Percentiles rank a stretch among this genome's conserved stretches.
phyloP scores from a whole-genome alignment of 345 rosid species.

The Microthlaspi erraticum region DNA sequence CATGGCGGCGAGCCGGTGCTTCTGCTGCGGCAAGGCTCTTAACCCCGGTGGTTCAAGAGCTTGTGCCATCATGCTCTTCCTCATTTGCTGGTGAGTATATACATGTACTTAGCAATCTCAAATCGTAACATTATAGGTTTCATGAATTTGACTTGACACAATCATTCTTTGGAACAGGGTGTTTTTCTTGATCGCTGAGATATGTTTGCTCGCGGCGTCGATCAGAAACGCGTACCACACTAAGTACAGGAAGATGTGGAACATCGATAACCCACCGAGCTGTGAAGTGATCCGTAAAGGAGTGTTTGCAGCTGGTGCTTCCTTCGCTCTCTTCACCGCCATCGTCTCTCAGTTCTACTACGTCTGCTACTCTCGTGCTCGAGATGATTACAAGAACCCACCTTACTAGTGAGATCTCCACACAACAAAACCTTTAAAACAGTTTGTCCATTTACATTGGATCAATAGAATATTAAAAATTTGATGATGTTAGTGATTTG shows the following conservation, averaged over 20 bases:
- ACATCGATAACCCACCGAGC: conserved; percentile 45
- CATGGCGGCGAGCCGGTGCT: conserved; percentile 83
- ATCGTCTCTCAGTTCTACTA: conserved; percentile 83
- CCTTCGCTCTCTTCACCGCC: conserved; percentile 78
- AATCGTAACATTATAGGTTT: background rate
- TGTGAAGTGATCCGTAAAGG: conserved; percentile 83
- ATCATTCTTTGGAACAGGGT: conserved; percentile 54
- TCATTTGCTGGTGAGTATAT: conserved; percentile 71
- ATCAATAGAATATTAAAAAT: conserved; percentile 8
- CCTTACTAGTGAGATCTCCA: conserved; percentile 34
- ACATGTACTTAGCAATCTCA: background rate
- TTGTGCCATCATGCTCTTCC: conserved; percentile 81
- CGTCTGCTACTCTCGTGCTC: conserved; percentile 69
- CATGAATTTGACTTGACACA: background rate
- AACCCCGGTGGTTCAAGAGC: conserved; percentile 90
- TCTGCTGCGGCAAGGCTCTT: conserved; percentile 90
- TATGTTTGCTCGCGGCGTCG: conserved; percentile 84
- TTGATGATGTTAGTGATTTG: conserved; percentile 22
- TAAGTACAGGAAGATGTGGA: conserved; percentile 53
- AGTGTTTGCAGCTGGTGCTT: conserved; percentile 90
- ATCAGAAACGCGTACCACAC: conserved; percentile 89
- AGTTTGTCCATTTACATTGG: conserved; percentile 14
- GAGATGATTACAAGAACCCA: conserved; percentile 44
- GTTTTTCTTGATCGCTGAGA: conserved; percentile 82
- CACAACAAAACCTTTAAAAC: background rate